These are phyloP conservation scores for Amanita molliuscula DNA, from an alignment of 768 basidiomycete species.

Conservation along the genomic window DNA sequence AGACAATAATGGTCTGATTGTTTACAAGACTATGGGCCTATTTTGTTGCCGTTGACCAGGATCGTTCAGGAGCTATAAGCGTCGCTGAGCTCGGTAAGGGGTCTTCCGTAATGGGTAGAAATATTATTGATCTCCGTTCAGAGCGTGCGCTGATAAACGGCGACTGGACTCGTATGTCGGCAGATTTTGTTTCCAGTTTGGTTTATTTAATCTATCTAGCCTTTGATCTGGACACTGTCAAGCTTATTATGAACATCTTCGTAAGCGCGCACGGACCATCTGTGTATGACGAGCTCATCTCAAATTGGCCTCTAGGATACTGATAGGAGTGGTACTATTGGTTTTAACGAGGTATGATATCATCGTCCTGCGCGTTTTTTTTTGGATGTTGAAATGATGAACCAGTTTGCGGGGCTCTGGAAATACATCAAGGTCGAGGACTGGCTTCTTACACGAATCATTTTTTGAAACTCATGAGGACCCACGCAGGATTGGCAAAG, in stretches of 20 bases:
- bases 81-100: slow-evolving; percentile 58
- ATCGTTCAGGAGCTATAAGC: slow-evolving; percentile 59
- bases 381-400: slow-evolving; percentile 8
- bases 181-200: not conserved
- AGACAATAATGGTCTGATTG: not conserved
- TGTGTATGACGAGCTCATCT: not conserved
- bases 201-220: slow-evolving; percentile 25
- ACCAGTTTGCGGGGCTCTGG: slow-evolving; percentile 65
- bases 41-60: slow-evolving; percentile 61
- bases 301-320: slow-evolving; percentile 33
- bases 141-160: slow-evolving; percentile 43
- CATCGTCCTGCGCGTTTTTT: slow-evolving; percentile 3
- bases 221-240: slow-evolving; percentile 82
- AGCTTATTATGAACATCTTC: slow-evolving; percentile 76
- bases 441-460: too few species aligned
- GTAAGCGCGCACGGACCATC: slow-evolving; percentile 26
- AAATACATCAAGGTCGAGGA: slow-evolving; percentile 60
- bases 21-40: slow-evolving; percentile 54
- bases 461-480: not conserved
- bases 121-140: slow-evolving; percentile 11
- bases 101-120: not conserved
- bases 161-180: slow-evolving; percentile 64
- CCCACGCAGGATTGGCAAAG: slow-evolving; percentile 64
- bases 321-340: slow-evolving; percentile 70
- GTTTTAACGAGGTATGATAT: slow-evolving; percentile 54